phyloP scores from a whole-genome alignment of 441 rosid genomes.

The Croton laevigatus region DNA sequence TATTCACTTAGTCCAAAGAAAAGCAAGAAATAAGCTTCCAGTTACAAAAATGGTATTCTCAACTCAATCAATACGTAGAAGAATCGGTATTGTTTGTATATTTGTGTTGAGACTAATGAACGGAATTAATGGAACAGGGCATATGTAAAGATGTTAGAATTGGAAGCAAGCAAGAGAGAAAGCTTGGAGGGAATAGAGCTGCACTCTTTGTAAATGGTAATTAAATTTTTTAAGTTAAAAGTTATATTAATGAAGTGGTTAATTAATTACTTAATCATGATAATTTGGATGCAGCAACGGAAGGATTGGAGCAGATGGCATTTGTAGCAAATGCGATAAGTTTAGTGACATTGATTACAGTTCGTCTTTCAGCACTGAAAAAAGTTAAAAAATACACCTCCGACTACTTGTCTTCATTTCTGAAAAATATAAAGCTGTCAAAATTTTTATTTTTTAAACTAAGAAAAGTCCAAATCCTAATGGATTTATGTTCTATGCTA shows the following conservation, averaged over 20 bases:
- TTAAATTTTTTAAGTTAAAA: background rate
- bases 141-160: constrained; percentile 25
- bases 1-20: background rate
- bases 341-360: constrained; percentile 47
- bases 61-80: background rate
- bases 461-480: too few relatives aligned
- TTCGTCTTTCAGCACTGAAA: too few relatives aligned
- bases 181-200: constrained; percentile 45
- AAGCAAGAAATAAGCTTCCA: background rate
- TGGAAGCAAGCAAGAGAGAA: constrained; percentile 26
- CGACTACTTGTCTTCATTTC: constrained; percentile 54
- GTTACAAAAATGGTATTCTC: constrained; percentile 8
- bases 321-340: constrained; percentile 45
- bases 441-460: too few relatives aligned
- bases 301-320: constrained; percentile 62
- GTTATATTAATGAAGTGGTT: too few relatives aligned
- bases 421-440: too few relatives aligned
- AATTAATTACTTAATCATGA: background rate
- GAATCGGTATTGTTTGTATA: background rate
- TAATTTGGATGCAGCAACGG: constrained; percentile 35
- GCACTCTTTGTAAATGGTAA: constrained; percentile 50
- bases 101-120: too few relatives aligned
- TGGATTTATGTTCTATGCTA: too few relatives aligned
- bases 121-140: constrained; percentile 18
- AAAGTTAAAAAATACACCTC: constrained; percentile 52